Conservation (phyloP, 2,329 filamentous ascomycete genomes). For the Allantophomopsis cytisporea region DNA sequence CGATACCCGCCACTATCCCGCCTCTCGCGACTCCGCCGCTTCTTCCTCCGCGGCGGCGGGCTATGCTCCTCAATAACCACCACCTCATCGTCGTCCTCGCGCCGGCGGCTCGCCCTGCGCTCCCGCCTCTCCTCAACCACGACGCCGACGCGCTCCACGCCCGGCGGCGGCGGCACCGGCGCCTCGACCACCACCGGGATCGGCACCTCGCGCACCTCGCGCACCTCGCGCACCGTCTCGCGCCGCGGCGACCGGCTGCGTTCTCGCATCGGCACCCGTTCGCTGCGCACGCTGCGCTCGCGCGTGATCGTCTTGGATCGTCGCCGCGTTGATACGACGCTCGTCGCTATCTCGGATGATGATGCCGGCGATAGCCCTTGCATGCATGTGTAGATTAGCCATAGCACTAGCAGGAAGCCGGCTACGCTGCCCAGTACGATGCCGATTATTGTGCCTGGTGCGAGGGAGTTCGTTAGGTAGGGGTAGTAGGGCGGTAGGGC, state of each 20-base stretch:
- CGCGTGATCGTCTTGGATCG: too few species aligned
- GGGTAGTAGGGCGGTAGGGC: slow-evolving; percentile 50
- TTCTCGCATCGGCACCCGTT: too few species aligned
- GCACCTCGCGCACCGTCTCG: background rate
- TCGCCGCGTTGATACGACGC: too few species aligned
- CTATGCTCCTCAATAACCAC: slow-evolving; percentile 20
- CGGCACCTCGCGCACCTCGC: slow-evolving; percentile 5
- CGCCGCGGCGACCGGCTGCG: too few species aligned
- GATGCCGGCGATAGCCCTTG: slow-evolving; percentile 1
- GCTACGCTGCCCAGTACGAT: slow-evolving; percentile 41
- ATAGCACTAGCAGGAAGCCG: slow-evolving; percentile 36
- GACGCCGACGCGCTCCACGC: slow-evolving; percentile 10
- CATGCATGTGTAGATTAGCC: slow-evolving; percentile 27
- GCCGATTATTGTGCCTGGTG: slow-evolving; percentile 42
- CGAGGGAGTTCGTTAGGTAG: slow-evolving; percentile 33
- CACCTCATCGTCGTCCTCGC: slow-evolving; percentile 14
- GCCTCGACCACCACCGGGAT: background rate
- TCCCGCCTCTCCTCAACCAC: slow-evolving; percentile 16
- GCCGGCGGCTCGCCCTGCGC: slow-evolving; percentile 5
- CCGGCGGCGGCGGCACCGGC: slow-evolving; percentile 5
- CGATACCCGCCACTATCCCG: slow-evolving; percentile 10
- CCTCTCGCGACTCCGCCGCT: slow-evolving; percentile 6
- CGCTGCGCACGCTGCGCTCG: too few species aligned
- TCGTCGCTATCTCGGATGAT: background rate
- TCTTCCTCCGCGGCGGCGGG: slow-evolving; percentile 16